Evolutionary conservation across 2,329 filamentous ascomycete species (phyloP), one percentile per base, ranked within the genome.

Genomic region (Uncinocarpus reesii): DNA sequence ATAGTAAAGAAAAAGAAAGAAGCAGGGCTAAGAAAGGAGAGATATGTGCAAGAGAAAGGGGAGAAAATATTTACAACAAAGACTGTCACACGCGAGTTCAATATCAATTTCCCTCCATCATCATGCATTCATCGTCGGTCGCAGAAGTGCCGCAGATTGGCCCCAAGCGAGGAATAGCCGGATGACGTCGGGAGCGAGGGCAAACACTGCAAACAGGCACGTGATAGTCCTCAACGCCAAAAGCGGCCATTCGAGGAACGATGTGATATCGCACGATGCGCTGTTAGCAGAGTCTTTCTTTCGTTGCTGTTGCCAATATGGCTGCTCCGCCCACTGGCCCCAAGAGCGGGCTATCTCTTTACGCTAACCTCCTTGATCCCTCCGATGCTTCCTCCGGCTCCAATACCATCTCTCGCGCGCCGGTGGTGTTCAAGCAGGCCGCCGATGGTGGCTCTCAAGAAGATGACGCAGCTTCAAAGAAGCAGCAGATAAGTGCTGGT

Each of bases 311-410:
- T 35, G 16, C 18, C 16, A 40, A 13, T 21, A 68, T 68, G 62
- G 54, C 45, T 32, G 41, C 48, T 21, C 49, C 42, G 15, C 41
- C 49, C 23, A 42, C 47, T 16, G 42, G 48, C 5, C 42, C 50
- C 5, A 53, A 60, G 2, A 62, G 62, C 51, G 66, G 71, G 49
- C 71, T 87, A 56, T 89, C 86, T 15, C 78, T 93, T 4, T 95
- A 95, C 63, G 88, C 86, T 47, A 86, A 93, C 64, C 76, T 94
- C 36, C 78, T 92, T 54, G 83, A 86, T 58, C 65, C 69, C 2
- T 62, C 64, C 29, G 62, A 68, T 15, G 47, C 36, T 31, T 61
- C 67, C 34, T 58, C 70, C 6, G 58, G 60, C 11, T 71, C 78
- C 16, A 67, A 72, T 40, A 84, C 83, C n/a, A 86, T 90, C 57